Conservation (phyloP, 1,284 basidiomycete genomes). For the Trichosporon faecale region DNA sequence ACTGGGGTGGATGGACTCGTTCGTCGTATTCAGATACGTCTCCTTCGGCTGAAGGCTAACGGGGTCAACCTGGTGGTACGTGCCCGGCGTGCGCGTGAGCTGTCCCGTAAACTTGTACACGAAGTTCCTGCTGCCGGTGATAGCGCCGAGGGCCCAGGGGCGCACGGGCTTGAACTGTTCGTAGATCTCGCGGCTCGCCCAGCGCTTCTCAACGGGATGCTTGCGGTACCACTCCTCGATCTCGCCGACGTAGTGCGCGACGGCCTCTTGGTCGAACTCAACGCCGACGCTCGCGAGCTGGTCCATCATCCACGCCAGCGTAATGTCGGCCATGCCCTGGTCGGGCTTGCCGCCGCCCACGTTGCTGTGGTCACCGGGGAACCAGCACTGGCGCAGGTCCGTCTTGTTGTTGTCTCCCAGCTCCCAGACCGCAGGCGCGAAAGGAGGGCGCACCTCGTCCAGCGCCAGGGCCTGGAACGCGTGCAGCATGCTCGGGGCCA, state of each 20-base stretch:
- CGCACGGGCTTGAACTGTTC: slow-evolving; percentile 3
- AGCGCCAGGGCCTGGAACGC: slow-evolving; percentile 11
- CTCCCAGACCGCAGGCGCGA: slow-evolving; percentile 38
- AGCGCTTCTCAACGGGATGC: background rate
- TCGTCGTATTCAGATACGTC: background rate
- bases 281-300: slow-evolving; percentile 7
- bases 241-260: background rate
- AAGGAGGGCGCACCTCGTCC: slow-evolving; percentile 3
- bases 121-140: slow-evolving; percentile 7
- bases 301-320: slow-evolving; percentile 13
- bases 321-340: slow-evolving; percentile 5
- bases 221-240: slow-evolving; percentile 1
- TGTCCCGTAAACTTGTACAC: slow-evolving; percentile 6
- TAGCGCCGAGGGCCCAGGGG: slow-evolving; percentile 3
- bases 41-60: background rate
- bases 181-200: slow-evolving; percentile 1
- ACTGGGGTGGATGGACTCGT: background rate
- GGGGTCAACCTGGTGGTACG: slow-evolving; percentile 6
- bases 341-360: slow-evolving; percentile 12
- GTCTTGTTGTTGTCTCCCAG: slow-evolving; percentile 34
- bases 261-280: background rate
- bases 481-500: background rate
- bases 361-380: slow-evolving; percentile 4
- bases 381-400: slow-evolving; percentile 12
- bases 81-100: background rate